A percentile compares a stretch with the other conserved stretches of the same genome.
phyloP scores from a whole-genome alignment of 306 rosid species.

The Luffa aegyptiaca region DNA sequence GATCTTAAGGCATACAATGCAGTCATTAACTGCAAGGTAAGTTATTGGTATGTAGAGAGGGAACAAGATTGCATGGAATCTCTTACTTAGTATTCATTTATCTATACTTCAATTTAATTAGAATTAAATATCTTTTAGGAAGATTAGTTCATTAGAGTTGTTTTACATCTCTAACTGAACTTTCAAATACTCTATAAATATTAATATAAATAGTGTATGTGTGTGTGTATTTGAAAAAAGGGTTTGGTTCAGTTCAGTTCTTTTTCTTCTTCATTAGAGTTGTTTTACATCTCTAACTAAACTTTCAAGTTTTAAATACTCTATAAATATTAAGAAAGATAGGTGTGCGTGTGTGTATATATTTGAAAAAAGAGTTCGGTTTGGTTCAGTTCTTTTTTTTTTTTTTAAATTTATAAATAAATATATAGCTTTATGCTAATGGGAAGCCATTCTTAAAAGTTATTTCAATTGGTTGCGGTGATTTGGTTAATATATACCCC shows the following conservation, averaged over 20 bases:
- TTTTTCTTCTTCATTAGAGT: neutral
- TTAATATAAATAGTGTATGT: neutral
- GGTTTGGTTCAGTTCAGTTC: neutral
- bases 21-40: slow-evolving; percentile 42
- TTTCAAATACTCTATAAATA: neutral
- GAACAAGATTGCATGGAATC: neutral
- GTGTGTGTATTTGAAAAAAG: neutral
- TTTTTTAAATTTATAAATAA: too few species aligned
- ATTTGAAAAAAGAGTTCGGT: neutral
- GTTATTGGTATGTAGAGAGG: neutral
- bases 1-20: slow-evolving; percentile 71
- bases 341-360: too few species aligned
- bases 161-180: neutral
- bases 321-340: neutral
- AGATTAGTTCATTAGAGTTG: neutral
- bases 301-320: neutral
- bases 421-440: neutral
- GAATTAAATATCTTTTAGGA: neutral
- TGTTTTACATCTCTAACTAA: neutral
- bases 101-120: neutral
- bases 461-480: neutral
- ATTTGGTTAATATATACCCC: neutral
- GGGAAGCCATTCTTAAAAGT: neutral
- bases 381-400: neutral
- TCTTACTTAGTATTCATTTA: neutral